Percentiles rank a stretch among this genome's conserved stretches.
phyloP scores from a whole-genome alignment of 768 basidiomycete genomes.

The Lentinula sp. region DNA sequence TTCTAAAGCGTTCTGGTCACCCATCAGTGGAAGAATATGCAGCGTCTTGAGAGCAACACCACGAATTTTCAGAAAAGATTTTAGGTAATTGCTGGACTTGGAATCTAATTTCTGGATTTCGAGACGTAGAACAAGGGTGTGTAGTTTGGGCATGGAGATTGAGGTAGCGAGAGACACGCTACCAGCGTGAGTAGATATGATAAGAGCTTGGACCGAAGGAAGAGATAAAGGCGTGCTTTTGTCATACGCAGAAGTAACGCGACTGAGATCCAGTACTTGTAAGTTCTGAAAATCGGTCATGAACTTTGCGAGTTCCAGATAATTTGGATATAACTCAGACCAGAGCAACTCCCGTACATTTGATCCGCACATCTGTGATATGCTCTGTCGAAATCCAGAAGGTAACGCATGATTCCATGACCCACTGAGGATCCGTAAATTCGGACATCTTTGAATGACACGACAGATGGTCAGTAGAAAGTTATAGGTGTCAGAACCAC shows the following conservation, averaged over 20 bases:
- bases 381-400: constrained; percentile 32
- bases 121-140: constrained; percentile 28
- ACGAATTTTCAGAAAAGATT: constrained; percentile 33
- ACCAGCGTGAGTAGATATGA: constrained; percentile 31
- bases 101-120: constrained; percentile 20
- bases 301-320: constrained; percentile 18
- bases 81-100: constrained; percentile 18
- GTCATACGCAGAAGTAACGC: constrained; percentile 17
- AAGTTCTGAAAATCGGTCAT: constrained; percentile 34
- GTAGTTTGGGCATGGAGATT: constrained; percentile 36
- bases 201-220: constrained; percentile 35
- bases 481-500: constrained; percentile 27
- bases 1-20: constrained; percentile 26
- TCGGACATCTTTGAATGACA: constrained; percentile 39
- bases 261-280: constrained; percentile 40
- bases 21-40: constrained; percentile 33
- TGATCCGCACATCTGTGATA: constrained; percentile 32
- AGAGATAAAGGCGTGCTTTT: constrained; percentile 19
- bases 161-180: constrained; percentile 31
- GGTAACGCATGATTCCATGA: constrained; percentile 40
- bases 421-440: constrained; percentile 38
- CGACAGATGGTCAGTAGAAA: constrained; percentile 37
- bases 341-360: constrained; percentile 40
- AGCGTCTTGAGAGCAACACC: constrained; percentile 32
- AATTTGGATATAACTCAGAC: constrained; percentile 19